Evolutionary conservation across 495 filamentous ascomycete genomes (phyloP), one percentile per base, ranked within the genome.

Genomic region (Neurospora hispaniola): DNA sequence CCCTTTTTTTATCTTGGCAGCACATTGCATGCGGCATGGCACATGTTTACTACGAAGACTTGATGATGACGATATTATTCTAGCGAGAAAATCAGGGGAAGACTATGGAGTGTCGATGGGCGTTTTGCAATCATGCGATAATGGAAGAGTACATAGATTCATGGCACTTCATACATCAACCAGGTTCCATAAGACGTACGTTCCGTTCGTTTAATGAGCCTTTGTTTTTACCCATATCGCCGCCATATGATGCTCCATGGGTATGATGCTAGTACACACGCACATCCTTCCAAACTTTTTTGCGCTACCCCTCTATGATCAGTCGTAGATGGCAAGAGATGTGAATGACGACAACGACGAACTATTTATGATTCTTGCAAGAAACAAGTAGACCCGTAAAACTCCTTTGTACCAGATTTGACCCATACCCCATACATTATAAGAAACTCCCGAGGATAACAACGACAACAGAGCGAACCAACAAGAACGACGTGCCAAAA

Each of bases 401-500:
- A 71, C 70, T 71, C 70, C 70, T 31, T 66, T 46, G 70, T 54
- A 27, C 70, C 41, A 35, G 40, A 66, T 71, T 48, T 46, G 42
- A 18, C 42, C 70, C 18, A 62, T 46, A 54, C 73, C 71, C 72
- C 31, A 66, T 66, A 66, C 54, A 66, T 66, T 66, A 66, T 66
- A 66, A 66, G 54, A 66, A 66, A 66, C 54, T 66, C 54, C 54
- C 54, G 31, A 66, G 54, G 27, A 66, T 66, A 66, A 66, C 35
- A 70, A 73, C 35, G 9, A 59, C 35, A 72, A 42, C 71, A 46
- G 70, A 73, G 69, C 18, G 71, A 31, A 73, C 69, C 9, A 73
- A 42, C 69, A 62, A 66, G 62, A 73, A 27, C 16, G 27, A 23
- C 54, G 54, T 66, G 23, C 44, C 20, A 38, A 66, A 38, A 66